Conservation (phyloP, 257 asterid genomes). For the Ballota nigra region DNA sequence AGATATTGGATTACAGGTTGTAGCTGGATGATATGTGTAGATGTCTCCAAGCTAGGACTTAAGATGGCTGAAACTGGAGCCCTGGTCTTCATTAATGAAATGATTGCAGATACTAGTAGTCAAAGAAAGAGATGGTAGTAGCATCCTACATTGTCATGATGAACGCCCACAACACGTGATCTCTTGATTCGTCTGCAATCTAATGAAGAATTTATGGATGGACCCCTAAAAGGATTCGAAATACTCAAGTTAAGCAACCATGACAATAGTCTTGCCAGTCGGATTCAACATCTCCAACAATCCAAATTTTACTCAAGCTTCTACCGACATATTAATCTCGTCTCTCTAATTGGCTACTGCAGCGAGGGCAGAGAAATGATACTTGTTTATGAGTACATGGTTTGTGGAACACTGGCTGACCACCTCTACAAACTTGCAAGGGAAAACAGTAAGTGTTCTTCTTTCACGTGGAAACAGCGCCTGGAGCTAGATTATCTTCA, state of each 20-base stretch:
- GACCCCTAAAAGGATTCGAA: constrained; percentile 35
- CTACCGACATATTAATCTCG: constrained; percentile 43
- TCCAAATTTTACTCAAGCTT: too few relatives aligned
- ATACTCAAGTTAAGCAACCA: constrained; percentile 48
- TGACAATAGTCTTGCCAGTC: constrained; percentile 41
- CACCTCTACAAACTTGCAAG: constrained; percentile 39
- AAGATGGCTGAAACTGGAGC: constrained; percentile 22
- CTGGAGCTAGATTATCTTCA: constrained; percentile 66
- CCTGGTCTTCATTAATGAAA: constrained; percentile 33
- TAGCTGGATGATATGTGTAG: too few relatives aligned
- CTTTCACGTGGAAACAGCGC: constrained; percentile 47
- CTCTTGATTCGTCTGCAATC: neutral
- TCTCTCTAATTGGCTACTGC: constrained; percentile 59
- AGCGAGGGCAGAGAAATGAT: constrained; percentile 40
- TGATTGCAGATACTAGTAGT: constrained; percentile 27
- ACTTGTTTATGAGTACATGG: constrained; percentile 51
- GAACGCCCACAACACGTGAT: too few relatives aligned
- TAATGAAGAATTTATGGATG: neutral
- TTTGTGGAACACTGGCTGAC: constrained; percentile 46
- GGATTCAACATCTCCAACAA: neutral
- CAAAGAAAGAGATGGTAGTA: too few relatives aligned
- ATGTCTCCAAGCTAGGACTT: constrained; percentile 37
- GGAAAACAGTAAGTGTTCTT: constrained; percentile 1
- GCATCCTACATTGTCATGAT: too few relatives aligned
- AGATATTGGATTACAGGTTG: neutral